Conservation (phyloP, 257 asterid species). For the Petunia axillaris region DNA sequence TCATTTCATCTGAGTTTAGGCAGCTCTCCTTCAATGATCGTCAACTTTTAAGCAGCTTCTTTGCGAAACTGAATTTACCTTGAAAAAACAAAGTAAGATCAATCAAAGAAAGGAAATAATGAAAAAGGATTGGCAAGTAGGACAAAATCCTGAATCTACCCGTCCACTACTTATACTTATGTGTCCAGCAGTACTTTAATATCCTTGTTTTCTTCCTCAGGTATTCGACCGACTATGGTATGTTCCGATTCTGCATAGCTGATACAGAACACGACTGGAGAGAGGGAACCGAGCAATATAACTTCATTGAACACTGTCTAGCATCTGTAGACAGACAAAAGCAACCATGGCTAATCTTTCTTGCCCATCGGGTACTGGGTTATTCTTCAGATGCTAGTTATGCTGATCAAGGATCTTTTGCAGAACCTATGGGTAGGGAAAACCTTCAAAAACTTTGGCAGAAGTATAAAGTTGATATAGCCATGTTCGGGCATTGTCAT, state of each 20-base stretch:
- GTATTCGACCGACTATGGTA: conserved; percentile 83
- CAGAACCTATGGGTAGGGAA: conserved; percentile 86
- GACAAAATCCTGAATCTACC: background rate
- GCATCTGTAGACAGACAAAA: conserved; percentile 76
- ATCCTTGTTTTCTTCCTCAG: conserved; percentile 36
- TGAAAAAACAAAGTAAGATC: background rate
- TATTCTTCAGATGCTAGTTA: conserved; percentile 70
- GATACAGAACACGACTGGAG: conserved; percentile 92
- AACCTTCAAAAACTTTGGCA: conserved; percentile 90
- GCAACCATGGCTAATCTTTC: conserved; percentile 87
- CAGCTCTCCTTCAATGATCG: background rate
- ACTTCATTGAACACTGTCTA: conserved; percentile 74
- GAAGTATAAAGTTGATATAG: conserved; percentile 81
- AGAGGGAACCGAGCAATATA: conserved; percentile 74
- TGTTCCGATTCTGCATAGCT: conserved; percentile 87
- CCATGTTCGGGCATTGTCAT: conserved; percentile 75
- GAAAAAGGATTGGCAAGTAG: background rate
- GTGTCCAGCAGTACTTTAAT: background rate
- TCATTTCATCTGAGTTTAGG: background rate
- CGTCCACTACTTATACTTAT: background rate
- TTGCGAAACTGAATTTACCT: background rate
- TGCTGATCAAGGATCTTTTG: conserved; percentile 64
- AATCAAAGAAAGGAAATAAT: background rate
- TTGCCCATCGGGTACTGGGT: conserved; percentile 83
- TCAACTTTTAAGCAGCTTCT: background rate